phyloP scores from a whole-genome alignment of 768 basidiomycete genomes.

The Tephrocybe sp. region DNA sequence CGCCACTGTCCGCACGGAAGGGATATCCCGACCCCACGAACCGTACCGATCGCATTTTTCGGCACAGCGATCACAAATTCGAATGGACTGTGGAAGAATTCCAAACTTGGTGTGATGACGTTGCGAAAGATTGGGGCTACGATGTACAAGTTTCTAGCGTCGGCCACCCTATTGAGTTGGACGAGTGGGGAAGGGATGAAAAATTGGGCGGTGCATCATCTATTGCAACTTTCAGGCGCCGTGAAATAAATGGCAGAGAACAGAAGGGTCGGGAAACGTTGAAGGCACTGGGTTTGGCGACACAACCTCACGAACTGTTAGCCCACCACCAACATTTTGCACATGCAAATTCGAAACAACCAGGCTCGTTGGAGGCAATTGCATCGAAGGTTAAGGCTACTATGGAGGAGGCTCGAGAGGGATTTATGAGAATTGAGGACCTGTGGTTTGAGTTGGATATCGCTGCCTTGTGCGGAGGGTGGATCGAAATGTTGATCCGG shows the following conservation, averaged over 20 bases:
- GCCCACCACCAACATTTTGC: conserved; percentile 49
- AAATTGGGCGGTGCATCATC: conserved; percentile 66
- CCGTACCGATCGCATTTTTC: conserved; percentile 72
- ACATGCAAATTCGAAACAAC: conserved; percentile 46
- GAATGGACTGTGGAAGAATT: conserved; percentile 88
- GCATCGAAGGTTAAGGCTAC: conserved; percentile 44
- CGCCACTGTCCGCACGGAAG: conserved; percentile 38
- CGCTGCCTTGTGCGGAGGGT: conserved; percentile 54
- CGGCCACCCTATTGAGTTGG: conserved; percentile 57
- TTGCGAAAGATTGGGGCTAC: conserved; percentile 73
- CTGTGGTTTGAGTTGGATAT: conserved; percentile 52
- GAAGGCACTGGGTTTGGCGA: conserved; percentile 21
- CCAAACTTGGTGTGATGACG: conserved; percentile 52
- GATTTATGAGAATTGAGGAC: conserved; percentile 48
- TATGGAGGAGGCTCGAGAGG: conserved; percentile 56
- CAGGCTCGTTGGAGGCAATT: conserved; percentile 46
- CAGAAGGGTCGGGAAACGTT: conserved; percentile 35
- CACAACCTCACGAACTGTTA: conserved; percentile 45
- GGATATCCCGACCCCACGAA: conserved; percentile 76
- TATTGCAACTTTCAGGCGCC: conserved; percentile 60
- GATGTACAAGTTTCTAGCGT: conserved; percentile 57
- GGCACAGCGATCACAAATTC: conserved; percentile 85
- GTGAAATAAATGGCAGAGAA: conserved; percentile 38
- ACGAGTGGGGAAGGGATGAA: conserved; percentile 73
- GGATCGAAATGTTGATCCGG: conserved; percentile 53